Conservation (phyloP, 2,329 filamentous ascomycete genomes). For the Botrytis byssoidea region DNA sequence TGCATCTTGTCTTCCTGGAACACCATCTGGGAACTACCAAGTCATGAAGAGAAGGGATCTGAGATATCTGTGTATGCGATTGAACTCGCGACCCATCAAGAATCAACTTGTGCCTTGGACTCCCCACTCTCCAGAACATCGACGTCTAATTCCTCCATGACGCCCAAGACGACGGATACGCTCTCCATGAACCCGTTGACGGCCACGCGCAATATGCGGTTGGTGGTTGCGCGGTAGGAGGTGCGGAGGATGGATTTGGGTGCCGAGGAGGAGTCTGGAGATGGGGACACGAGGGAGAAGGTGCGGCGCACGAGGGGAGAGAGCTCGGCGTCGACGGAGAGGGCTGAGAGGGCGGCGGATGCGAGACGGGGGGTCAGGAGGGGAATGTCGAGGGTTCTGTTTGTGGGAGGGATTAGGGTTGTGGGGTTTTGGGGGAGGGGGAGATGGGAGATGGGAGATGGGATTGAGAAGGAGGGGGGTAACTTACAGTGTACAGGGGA, state of each 20-base stretch:
- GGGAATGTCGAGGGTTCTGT: slow-evolving; percentile 48
- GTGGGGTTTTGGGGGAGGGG: not conserved
- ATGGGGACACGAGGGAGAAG: slow-evolving; percentile 55
- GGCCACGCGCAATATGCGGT: slow-evolving; percentile 92
- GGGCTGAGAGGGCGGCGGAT: slow-evolving; percentile 67
- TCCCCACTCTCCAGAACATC: slow-evolving; percentile 62
- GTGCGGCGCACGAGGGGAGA: slow-evolving; percentile 76
- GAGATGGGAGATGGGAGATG: too few relatives aligned
- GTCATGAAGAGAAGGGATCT: not conserved
- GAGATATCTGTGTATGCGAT: not conserved
- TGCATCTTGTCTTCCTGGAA: not conserved
- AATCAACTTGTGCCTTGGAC: not conserved
- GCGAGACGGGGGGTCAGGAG: slow-evolving; percentile 80
- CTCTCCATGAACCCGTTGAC: slow-evolving; percentile 97
- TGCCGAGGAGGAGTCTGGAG: not conserved
- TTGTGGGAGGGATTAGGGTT: not conserved
- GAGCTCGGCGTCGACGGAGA: slow-evolving; percentile 85
- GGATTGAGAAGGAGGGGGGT: slow-evolving; percentile 22
- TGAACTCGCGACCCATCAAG: not conserved
- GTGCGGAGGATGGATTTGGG: slow-evolving; percentile 27
- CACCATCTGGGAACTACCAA: not conserved
- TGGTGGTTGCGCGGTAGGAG: slow-evolving; percentile 79
- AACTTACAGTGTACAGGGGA: slow-evolving; percentile 65
- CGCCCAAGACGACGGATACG: slow-evolving; percentile 75
- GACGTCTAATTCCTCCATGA: slow-evolving; percentile 86